Conservation (phyloP, 192 early-diverging fungal genomes). For the Tieghemiomyces parasiticus region DNA sequence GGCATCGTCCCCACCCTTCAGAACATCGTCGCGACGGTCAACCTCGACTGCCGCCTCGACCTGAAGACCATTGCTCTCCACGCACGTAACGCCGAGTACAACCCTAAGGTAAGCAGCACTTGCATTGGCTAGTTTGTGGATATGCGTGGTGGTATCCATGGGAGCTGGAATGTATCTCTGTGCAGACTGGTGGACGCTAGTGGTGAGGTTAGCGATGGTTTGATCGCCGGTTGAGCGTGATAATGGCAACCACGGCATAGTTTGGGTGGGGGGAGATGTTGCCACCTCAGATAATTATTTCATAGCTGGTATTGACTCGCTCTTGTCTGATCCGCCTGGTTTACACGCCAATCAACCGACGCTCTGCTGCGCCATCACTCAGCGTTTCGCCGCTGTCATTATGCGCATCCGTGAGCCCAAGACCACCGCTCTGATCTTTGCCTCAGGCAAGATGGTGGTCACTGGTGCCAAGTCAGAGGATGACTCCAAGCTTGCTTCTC, state of each 20-base stretch:
- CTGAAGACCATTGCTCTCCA: conserved; percentile 97
- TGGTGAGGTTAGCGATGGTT: too few relatives aligned
- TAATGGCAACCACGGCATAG: too few relatives aligned
- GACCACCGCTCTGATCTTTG: conserved; percentile 98
- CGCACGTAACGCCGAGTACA: conserved; percentile 99
- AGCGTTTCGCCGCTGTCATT: conserved; percentile 99
- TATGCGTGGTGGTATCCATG: too few relatives aligned
- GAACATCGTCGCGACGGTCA: conserved; percentile 98
- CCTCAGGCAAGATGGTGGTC: conserved; percentile 99
- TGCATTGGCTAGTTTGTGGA: neutral
- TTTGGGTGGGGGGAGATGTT: too few relatives aligned
- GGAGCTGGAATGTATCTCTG: too few relatives aligned
- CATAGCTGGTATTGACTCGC: too few relatives aligned
- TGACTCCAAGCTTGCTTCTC: conserved; percentile 85
- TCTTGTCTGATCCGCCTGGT: too few relatives aligned
- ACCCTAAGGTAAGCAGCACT: conserved; percentile 77
- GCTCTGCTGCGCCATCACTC: too few relatives aligned
- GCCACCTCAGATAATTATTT: too few relatives aligned
- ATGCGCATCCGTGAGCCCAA: conserved; percentile 99
- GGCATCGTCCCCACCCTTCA: conserved; percentile 11
- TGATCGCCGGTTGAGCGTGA: too few relatives aligned
- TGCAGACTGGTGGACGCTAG: too few relatives aligned
- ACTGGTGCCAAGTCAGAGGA: conserved; percentile 98
- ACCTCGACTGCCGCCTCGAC: conserved; percentile 92
- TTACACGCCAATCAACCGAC: too few relatives aligned